Base-by-base conservation (phyloP, 352 stramenopile species). In the Phytophthora tentaculata region DNA sequence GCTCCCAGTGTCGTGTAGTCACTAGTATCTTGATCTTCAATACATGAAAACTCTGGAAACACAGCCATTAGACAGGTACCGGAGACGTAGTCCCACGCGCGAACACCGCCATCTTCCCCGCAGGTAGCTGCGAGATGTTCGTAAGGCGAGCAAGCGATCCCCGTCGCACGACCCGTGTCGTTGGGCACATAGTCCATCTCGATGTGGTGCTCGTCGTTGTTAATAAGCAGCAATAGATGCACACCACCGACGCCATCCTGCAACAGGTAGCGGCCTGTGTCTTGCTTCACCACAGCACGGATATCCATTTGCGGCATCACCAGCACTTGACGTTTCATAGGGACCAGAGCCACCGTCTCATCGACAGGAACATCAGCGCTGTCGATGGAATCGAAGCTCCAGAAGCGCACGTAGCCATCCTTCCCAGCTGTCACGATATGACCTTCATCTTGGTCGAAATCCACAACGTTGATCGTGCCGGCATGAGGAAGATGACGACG, bases 401-500 rank as follows among this genome's bases (percentile, higher is more conserved):
- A 98, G 65, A 93, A 98, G 8, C 91, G 86, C 32, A 98, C 79
- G 49, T 74, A 91, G 19, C 95, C 95, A 74, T 98, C 95, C 47
- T 71, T 77, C 12, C 85, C 87, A 8, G 87, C 83, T 5, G 85
- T 93, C 58, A 95, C 75, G 35, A 95, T 82, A 20, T 83, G 79
- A 0, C 50, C 32, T 17, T 67, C 62, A 6, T 76, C 69, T 16
- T 73, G 62, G 26, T 95, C 86, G 26, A 81, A 88, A 23, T 89
- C 72, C 5, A 96, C 84, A 24, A 94, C 89, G 26, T 81, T 90
- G 45, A 98, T 85, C 16, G 71, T 72, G 0, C 84, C 88, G 3
- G 68, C 59, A 59, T 98, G 92, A 16, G 88, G 87, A 8, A 86
- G n/a, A 19, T 92, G 72, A 10, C 83, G 75, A 2, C 83, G 84